phyloP scores from a whole-genome alignment of 768 basidiomycete species.

The Amanita polypyramis region DNA sequence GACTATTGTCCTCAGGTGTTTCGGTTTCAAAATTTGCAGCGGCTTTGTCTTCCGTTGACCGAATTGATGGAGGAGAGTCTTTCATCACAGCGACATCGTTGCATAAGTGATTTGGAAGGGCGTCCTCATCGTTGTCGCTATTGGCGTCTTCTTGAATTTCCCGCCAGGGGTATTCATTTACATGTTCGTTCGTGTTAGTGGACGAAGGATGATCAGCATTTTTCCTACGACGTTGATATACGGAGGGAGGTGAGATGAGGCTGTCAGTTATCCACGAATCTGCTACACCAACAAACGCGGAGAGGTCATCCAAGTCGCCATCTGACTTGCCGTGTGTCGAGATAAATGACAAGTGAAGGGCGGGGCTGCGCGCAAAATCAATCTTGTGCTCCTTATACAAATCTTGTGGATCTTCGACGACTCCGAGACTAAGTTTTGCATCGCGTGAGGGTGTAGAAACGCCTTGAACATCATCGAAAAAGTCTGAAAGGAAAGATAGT shows the following conservation, averaged over 20 bases:
- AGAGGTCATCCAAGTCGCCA: slow-evolving; percentile 15
- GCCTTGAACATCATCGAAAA: slow-evolving; percentile 16
- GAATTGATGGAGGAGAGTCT: background rate
- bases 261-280: slow-evolving; percentile 30
- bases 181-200: slow-evolving; percentile 10
- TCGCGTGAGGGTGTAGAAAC: slow-evolving; percentile 20
- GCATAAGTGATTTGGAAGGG: background rate
- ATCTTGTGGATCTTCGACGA: background rate
- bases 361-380: background rate
- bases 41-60: background rate
- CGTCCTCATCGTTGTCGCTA: background rate
- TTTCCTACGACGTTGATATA: slow-evolving; percentile 13
- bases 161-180: background rate
- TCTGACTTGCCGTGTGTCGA: slow-evolving; percentile 5
- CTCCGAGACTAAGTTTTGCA: background rate
- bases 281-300: slow-evolving; percentile 13
- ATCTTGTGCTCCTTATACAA: background rate
- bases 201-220: background rate
- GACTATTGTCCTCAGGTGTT: background rate
- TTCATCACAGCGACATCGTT: background rate
- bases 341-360: background rate
- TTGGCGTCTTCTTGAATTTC: background rate
- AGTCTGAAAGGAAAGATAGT: slow-evolving; percentile 15
- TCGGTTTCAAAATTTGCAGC: background rate
- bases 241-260: slow-evolving; percentile 31